Conservation (phyloP, 208 protist species). For the Porcisia hertigi region DNA sequence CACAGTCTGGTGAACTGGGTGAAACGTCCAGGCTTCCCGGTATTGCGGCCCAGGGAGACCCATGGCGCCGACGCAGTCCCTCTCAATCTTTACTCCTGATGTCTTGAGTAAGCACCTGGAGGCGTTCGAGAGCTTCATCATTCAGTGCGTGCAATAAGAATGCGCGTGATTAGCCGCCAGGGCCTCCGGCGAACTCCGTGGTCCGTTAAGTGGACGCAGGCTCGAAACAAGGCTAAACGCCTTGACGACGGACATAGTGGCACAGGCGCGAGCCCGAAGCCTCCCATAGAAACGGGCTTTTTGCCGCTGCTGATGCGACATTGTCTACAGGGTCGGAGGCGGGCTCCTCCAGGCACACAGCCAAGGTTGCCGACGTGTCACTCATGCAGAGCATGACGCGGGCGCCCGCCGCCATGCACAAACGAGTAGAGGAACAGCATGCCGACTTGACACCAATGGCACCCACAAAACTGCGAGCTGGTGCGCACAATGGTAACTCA, state of each 20-base stretch:
- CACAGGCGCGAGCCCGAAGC: slow-evolving; percentile 16
- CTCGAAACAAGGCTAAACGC: slow-evolving; percentile 48
- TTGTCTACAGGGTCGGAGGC: background rate
- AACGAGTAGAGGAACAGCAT: slow-evolving; percentile 39
- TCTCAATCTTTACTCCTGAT: background rate
- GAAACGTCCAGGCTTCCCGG: background rate
- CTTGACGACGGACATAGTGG: slow-evolving; percentile 40
- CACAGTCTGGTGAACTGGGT: background rate
- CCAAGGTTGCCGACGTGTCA: slow-evolving; percentile 3
- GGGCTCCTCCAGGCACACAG: background rate
- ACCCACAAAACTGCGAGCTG: slow-evolving; percentile 27
- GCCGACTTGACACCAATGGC: slow-evolving; percentile 22
- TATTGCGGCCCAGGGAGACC: slow-evolving; percentile 3
- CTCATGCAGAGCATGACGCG: slow-evolving; percentile 34
- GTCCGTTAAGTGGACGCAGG: background rate
- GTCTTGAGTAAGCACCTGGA: slow-evolving; percentile 26
- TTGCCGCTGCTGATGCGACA: slow-evolving; percentile 2
- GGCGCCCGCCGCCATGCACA: slow-evolving; percentile 30
- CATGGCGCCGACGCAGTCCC: background rate
- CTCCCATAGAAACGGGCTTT: slow-evolving; percentile 4
- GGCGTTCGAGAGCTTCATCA: slow-evolving; percentile 46
- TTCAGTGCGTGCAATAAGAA: slow-evolving; percentile 35
- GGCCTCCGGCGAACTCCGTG: background rate
- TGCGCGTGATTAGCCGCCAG: background rate
- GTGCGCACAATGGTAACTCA: slow-evolving; percentile 32